Percentiles rank a stretch among this genome's conserved stretches.
phyloP scores from a whole-genome alignment of 2,329 filamentous ascomycete species.

The Fusarium goolgardi region DNA sequence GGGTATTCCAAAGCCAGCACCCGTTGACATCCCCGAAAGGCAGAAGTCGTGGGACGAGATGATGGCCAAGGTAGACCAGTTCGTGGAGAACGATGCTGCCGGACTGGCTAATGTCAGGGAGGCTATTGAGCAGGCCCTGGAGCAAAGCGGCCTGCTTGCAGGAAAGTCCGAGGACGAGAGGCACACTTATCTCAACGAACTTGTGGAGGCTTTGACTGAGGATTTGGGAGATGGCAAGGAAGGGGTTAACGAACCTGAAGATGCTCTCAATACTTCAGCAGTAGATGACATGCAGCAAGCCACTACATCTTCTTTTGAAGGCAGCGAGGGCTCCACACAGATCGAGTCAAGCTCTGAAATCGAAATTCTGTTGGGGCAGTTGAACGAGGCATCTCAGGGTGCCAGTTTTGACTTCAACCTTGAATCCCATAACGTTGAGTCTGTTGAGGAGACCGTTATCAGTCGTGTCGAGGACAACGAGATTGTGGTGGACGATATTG shows the following conservation, averaged over 20 bases:
- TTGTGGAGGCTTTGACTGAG: slow-evolving; percentile 61
- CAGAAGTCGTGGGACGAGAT: slow-evolving; percentile 65
- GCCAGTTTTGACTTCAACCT: neutral
- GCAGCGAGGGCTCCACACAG: neutral
- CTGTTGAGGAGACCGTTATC: neutral
- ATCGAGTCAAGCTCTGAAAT: neutral
- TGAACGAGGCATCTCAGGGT: slow-evolving; percentile 4
- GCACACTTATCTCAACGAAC: slow-evolving; percentile 61
- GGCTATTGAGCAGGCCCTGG: slow-evolving; percentile 65
- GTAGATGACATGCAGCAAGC: slow-evolving; percentile 1
- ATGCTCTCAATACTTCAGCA: slow-evolving; percentile 11
- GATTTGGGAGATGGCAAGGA: slow-evolving; percentile 47
- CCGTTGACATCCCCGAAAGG: slow-evolving; percentile 43
- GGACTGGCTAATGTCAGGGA: slow-evolving; percentile 64
- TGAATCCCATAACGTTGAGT: neutral
- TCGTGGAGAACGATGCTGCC: slow-evolving; percentile 67
- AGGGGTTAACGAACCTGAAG: slow-evolving; percentile 27
- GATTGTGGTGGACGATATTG: slow-evolving; percentile 1
- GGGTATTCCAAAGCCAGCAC: slow-evolving; percentile 19
- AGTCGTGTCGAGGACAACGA: neutral
- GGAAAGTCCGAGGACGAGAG: slow-evolving; percentile 60
- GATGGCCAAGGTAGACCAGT: slow-evolving; percentile 65
- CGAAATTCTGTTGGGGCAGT: neutral
- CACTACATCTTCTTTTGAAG: neutral
- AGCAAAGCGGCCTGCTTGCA: slow-evolving; percentile 64